A percentile compares a stretch with the other conserved stretches of the same genome.
These are phyloP conservation scores for Jackrogersella multiformis DNA, from an alignment of 495 filamentous ascomycete species.

Conservation along the genomic window DNA sequence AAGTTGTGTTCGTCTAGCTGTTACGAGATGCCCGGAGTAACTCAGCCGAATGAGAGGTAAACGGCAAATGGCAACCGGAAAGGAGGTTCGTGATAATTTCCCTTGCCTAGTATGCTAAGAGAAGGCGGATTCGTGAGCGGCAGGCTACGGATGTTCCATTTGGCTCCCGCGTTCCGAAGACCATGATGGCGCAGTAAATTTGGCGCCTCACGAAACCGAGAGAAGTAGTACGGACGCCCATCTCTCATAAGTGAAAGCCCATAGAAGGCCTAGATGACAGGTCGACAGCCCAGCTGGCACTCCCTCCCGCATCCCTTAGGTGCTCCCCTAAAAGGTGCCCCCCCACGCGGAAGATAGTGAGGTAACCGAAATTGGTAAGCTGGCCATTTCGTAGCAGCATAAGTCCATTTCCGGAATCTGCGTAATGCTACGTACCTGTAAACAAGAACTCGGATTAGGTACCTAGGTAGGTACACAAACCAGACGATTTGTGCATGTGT, in stretches of 20 bases:
- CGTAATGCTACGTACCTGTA: slow-evolving; percentile 6
- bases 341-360: slow-evolving; percentile 30
- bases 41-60: slow-evolving; percentile 15
- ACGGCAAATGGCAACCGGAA: neutral
- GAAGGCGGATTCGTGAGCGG: neutral
- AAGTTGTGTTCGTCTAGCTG: slow-evolving; percentile 1
- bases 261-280: slow-evolving; percentile 6
- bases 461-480: slow-evolving; percentile 20
- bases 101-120: neutral
- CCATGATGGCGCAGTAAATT: slow-evolving; percentile 13
- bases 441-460: slow-evolving; percentile 25
- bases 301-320: neutral
- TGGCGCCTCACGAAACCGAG: slow-evolving; percentile 4
- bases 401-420: slow-evolving; percentile 37
- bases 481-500: slow-evolving; percentile 9
- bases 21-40: slow-evolving; percentile 10
- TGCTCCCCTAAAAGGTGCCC: slow-evolving; percentile 9
- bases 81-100: slow-evolving; percentile 3
- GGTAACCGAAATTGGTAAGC: slow-evolving; percentile 31
- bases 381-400: slow-evolving; percentile 21
- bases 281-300: neutral
- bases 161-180: slow-evolving; percentile 9
- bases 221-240: slow-evolving; percentile 10
- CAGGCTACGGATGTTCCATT: slow-evolving; percentile 11
- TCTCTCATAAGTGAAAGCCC: slow-evolving; percentile 16